Evolutionary conservation across 768 basidiomycete genomes (phyloP), one percentile per base, ranked within the genome.

Genomic region (Psilocybe tampanensis): DNA sequence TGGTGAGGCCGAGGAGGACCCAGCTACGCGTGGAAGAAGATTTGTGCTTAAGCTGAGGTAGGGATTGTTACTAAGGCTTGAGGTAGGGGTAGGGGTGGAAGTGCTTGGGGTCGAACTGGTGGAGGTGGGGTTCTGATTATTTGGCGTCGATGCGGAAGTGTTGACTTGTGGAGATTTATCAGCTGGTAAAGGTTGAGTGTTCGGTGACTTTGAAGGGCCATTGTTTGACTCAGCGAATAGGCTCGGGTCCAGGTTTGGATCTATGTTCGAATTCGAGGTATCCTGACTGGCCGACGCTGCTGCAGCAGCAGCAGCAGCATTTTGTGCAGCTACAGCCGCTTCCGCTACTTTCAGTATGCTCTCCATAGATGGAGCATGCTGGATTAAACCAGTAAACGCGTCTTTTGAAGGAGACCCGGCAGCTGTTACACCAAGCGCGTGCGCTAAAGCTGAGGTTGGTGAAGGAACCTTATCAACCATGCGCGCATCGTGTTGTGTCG

Each of bases 271-370:
- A 33, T 52, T 61, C 17, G 65, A 41, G 12, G 52, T 24, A 29
- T 50, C 52, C 3, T 49, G 50, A 48, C 56, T 63, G 21, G 60
- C 63, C 29, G 59, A 54, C 34, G 54, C 59, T 18, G 52, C 52
- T 48, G 66, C 62, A 44, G 36, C 63, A 32, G 61, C 57, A 47
- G 54, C 59, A 43, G 52, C 52, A 53, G 66, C 62, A 47, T 63
- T 66, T 52, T 66, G 72, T 9, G 73, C 73, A 18, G 72, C 74
- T 47, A 74, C 64, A 13, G 70, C 73, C 19, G 74, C 72, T 47
- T 74, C 73, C 1, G 75, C 75, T 8, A 75, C 74, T 47, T 70
- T 72, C 18, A 75, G 68, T 23, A 75, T 74, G 54, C 64, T 71
- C 32, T 73, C 73, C 65, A 72, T 73, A 17, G 67, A 62, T 1